Conservation (phyloP, 805 yeast species). For the Saturnispora serradocipensis region DNA sequence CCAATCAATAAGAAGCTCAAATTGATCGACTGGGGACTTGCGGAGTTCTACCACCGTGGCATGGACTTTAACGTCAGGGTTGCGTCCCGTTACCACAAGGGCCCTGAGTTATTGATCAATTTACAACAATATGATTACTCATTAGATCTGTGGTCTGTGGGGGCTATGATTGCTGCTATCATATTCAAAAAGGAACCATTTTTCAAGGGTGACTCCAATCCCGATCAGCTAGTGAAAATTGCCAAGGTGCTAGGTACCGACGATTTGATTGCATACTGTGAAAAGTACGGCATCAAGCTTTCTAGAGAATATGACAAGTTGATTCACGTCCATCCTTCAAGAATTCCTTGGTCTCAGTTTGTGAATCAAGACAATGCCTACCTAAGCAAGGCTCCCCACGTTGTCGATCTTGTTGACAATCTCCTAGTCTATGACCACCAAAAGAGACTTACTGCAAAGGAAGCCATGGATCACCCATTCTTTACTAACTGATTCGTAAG, state of each 20-base stretch:
- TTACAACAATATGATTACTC: conserved; percentile 80
- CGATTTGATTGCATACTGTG: conserved; percentile 55
- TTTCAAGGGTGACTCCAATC: conserved; percentile 85
- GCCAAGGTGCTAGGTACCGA: conserved; percentile 83
- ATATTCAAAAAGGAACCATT: conserved; percentile 86
- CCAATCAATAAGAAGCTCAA: conserved; percentile 53
- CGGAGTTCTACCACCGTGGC: conserved; percentile 86
- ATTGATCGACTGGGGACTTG: conserved; percentile 91
- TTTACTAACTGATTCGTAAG: conserved; percentile 15
- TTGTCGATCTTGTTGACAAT: conserved; percentile 63
- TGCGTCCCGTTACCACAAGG: conserved; percentile 86
- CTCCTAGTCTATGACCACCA: conserved; percentile 79
- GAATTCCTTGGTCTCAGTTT: conserved; percentile 60
- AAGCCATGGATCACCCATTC: conserved; percentile 65
- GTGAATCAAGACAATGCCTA: conserved; percentile 44
- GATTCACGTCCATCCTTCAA: conserved; percentile 52
- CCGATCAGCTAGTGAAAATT: conserved; percentile 85
- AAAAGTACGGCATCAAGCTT: conserved; percentile 59
- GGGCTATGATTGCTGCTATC: conserved; percentile 86
- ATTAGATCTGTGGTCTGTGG: conserved; percentile 83
- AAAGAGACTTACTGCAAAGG: conserved; percentile 78
- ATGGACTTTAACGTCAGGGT: conserved; percentile 87
- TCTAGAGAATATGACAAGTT: conserved; percentile 69
- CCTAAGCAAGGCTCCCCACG: conserved; percentile 42
- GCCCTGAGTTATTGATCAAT: conserved; percentile 82